Conservation (phyloP, 768 basidiomycete species). For the Arthromyces matolae region DNA sequence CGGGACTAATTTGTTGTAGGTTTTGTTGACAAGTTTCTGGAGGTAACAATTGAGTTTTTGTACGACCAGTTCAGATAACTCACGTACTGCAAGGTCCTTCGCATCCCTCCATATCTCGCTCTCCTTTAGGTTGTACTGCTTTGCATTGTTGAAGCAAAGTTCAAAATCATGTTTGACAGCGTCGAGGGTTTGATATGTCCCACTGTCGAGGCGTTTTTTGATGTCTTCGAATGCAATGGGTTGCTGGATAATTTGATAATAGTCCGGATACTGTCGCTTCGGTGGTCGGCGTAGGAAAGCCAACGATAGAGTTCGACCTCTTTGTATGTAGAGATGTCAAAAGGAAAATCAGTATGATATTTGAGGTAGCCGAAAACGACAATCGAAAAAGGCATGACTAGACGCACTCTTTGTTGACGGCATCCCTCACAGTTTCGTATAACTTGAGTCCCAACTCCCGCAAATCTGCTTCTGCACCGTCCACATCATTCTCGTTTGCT, state of each 20-base stretch:
- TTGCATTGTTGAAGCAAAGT: conserved; percentile 76
- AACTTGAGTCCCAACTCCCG: conserved; percentile 66
- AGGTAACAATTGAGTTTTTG: conserved; percentile 4
- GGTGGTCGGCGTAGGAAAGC: conserved; percentile 70
- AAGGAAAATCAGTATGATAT: conserved; percentile 26
- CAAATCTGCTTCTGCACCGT: conserved; percentile 36
- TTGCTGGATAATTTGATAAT: conserved; percentile 72
- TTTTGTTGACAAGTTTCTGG: conserved; percentile 50
- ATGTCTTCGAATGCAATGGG: conserved; percentile 91
- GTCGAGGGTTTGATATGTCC: conserved; percentile 58
- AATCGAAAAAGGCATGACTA: conserved; percentile 44
- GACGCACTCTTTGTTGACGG: conserved; percentile 86
- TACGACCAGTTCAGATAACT: neutral
- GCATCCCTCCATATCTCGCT: conserved; percentile 80
- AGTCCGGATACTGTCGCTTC: conserved; percentile 79
- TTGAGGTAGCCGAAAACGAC: conserved; percentile 28
- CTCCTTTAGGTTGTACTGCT: conserved; percentile 76
- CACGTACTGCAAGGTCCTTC: conserved; percentile 71
- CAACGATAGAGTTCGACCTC: conserved; percentile 58
- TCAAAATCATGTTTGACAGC: conserved; percentile 72
- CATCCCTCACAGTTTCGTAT: conserved; percentile 79
- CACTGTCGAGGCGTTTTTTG: conserved; percentile 67
- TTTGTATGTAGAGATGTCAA: conserved; percentile 30
- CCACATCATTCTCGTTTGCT: conserved; percentile 15
- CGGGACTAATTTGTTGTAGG: conserved; percentile 43